Evolutionary conservation across 352 stramenopile genomes (phyloP), one percentile per base, ranked within the genome.

Genomic region (Phytophthora foliorum): DNA sequence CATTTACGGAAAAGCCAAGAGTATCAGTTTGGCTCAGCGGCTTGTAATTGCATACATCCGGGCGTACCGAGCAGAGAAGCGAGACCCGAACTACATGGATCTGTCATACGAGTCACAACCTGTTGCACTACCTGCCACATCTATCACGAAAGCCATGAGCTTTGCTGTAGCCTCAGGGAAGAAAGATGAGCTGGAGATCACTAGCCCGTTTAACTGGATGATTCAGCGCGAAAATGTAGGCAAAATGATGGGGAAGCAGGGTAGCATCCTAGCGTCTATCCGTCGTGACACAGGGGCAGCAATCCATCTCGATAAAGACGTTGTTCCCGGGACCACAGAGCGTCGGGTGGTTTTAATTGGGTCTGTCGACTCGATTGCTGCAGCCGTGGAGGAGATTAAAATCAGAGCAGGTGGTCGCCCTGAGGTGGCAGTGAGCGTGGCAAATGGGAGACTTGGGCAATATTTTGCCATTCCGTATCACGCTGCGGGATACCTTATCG

Each of bases 381-480:
- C 41, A 50, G 82, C 86, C 0, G 58, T 72, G 8, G 38, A 74
- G 16, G 54, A 69, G 24, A 88, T 93, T 21, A 72, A 81, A 24
- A 58, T 31, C 4, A 81, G 72, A 24, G 71, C 75, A 46, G 82
- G 82, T 17, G 86, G 86, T 3, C 77, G 72, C 6, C 56, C 74
- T 4, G 73, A 91, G 34, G 42, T 70, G 9, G 48, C 67, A 52
- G 38, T 57, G 19, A 63, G 49, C 8, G 61, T 62, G 9, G 25
- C 55, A 13, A 77, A 68, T n/a, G 62, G 62, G n/a, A 72, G 80
- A 38, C 56, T 73, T 7, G 81, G 83, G 1, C 76, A 88, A 46
- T 91, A 91, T 50, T 93, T 85, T 61, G 86, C 84, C 21, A 81
- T 93, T 39, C 86, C 86, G 17, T 84, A 79, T 34, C 55, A 68